Conservation (phyloP, 2,329 filamentous ascomycete species). For the Akanthomyces muscarius region DNA sequence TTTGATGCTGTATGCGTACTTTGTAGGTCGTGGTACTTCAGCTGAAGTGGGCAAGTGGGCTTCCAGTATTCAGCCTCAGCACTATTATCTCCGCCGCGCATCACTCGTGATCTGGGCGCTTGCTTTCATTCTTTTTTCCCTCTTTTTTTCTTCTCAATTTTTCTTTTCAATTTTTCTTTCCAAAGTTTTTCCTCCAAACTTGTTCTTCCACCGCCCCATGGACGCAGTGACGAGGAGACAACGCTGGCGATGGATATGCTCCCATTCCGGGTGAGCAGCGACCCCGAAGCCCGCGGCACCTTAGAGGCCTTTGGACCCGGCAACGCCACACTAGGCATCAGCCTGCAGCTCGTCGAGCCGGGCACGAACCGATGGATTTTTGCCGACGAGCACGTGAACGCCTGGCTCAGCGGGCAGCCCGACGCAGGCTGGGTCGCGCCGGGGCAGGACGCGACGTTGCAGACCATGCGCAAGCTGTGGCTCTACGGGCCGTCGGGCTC, state of each 20-base stretch:
- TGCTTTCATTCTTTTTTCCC: no score
- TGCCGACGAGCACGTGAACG: conserved; percentile 7
- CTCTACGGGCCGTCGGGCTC: conserved; percentile 10
- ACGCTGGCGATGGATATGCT: conserved; percentile 1
- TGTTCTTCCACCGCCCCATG: neutral
- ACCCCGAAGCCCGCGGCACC: neutral
- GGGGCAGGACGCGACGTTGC: neutral
- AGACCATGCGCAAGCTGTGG: conserved; percentile 11
- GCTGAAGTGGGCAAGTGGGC: conserved; percentile 5
- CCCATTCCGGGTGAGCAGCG: conserved; percentile 3
- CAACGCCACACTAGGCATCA: neutral
- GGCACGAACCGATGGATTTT: conserved; percentile 7
- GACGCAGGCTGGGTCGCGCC: conserved; percentile 11
- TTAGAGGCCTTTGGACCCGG: neutral
- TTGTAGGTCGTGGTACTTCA: neutral
- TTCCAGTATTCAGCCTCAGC: conserved; percentile 5
- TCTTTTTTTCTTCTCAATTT: no score
- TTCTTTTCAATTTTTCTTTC: no score
- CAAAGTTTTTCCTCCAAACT: no score
- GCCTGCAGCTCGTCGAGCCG: neutral
- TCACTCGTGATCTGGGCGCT: no score
- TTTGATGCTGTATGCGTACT: neutral
- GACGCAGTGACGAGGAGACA: neutral
- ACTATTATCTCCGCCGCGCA: neutral
- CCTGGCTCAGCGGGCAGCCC: conserved; percentile 7